Conservation (phyloP, 106 monocot species). For the Platanthera zijinensis region DNA sequence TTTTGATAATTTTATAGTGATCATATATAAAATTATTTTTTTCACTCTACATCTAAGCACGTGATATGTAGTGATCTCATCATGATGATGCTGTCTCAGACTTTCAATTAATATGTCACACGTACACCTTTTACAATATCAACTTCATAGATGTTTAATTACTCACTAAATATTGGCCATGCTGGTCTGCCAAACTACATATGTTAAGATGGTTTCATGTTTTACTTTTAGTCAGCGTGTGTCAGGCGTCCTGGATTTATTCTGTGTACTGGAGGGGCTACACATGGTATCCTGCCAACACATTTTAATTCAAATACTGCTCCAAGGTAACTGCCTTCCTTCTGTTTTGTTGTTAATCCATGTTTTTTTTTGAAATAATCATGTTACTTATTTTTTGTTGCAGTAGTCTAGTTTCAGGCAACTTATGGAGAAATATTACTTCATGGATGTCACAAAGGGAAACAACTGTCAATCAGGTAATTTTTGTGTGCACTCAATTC, state of each 20-base stretch:
- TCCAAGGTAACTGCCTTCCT: constrained; percentile 42
- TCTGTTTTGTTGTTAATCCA: constrained; percentile 6
- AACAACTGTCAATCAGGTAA: constrained; percentile 46
- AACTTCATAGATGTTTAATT: background rate
- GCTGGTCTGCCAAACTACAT: background rate
- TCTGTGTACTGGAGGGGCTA: constrained; percentile 74
- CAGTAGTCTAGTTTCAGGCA: constrained; percentile 45
- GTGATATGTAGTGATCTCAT: background rate
- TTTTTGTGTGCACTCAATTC: background rate
- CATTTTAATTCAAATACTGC: constrained; percentile 36
- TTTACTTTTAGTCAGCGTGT: constrained; percentile 60
- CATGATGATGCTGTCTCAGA: background rate
- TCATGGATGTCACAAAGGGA: constrained; percentile 82
- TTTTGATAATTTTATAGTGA: background rate
- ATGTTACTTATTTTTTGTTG: constrained; percentile 11
- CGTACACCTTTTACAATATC: background rate
- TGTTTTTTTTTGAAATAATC: background rate
- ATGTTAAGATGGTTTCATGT: background rate
- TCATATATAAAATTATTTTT: background rate
- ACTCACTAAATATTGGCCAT: background rate
- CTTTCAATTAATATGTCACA: background rate
- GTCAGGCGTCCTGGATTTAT: constrained; percentile 88
- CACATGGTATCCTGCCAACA: constrained; percentile 87
- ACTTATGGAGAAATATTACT: constrained; percentile 72
- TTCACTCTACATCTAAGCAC: background rate